A percentile compares a stretch with the other conserved stretches of the same genome.
Evolutionary conservation across 2,329 filamentous ascomycete species (phyloP).

Genomic region (Geosmithia putterillii): DNA sequence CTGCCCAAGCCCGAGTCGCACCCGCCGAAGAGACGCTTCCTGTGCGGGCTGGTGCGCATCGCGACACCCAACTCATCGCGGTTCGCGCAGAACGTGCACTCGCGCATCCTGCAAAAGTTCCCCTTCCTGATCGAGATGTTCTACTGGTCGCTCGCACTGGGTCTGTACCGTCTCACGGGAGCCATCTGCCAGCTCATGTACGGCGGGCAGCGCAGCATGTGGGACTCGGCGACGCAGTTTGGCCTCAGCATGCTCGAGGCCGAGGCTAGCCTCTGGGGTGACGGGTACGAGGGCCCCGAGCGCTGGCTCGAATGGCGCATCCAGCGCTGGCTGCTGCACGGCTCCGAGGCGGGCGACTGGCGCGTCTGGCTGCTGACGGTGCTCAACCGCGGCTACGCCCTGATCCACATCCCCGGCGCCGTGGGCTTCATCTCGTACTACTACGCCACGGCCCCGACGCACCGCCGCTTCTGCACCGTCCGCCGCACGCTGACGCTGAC

Average conservation of each 20-base stretch:
- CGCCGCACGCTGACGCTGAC: conserved; percentile 43
- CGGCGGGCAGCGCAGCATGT: conserved; percentile 29
- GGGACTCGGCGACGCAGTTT: conserved; percentile 39
- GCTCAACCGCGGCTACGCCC: conserved; percentile 58
- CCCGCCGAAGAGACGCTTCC: conserved; percentile 7
- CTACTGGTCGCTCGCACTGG: conserved; percentile 57
- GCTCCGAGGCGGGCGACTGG: conserved; percentile 26
- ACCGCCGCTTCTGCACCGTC: conserved; percentile 37
- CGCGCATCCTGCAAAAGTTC: conserved; percentile 49
- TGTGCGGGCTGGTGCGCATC: conserved; percentile 17
- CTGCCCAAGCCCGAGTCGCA: conserved; percentile 4
- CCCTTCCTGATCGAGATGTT: conserved; percentile 64
- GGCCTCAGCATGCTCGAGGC: conserved; percentile 36
- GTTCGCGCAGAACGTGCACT: conserved; percentile 49
- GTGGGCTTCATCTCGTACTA: conserved; percentile 50
- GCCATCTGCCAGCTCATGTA: conserved; percentile 36
- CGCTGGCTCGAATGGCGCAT: conserved; percentile 23
- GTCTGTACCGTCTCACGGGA: conserved; percentile 50
- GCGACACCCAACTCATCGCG: conserved; percentile 46
- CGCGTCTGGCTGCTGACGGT: conserved; percentile 39
- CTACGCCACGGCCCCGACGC: conserved; percentile 53
- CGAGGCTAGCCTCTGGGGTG: conserved; percentile 37
- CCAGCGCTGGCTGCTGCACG: conserved; percentile 35
- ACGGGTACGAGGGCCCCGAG: conserved; percentile 17
- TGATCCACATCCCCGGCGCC: conserved; percentile 61